Evolutionary conservation across 176 grass and related monocot genomes (phyloP).

Genomic region (Oryza meridionalis): DNA sequence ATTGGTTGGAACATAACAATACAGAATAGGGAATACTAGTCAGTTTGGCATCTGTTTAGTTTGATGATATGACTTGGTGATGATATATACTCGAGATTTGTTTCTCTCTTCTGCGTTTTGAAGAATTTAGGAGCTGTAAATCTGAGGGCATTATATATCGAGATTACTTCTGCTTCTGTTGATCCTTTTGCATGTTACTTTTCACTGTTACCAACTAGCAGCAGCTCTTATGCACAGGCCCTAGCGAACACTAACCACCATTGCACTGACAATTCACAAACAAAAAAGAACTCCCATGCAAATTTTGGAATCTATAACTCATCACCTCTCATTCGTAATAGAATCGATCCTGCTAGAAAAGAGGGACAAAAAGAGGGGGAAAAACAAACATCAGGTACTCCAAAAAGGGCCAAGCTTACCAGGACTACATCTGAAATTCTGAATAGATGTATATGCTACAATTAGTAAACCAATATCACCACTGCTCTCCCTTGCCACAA

Average conservation of each 20-base stretch:
- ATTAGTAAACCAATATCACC: conserved; percentile 59
- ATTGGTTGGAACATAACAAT: too few species aligned
- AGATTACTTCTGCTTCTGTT: not conserved
- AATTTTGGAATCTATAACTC: not conserved
- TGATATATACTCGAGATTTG: not conserved
- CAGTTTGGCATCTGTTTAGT: not conserved
- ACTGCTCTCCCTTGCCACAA: conserved; percentile 56
- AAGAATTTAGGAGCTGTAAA: not conserved
- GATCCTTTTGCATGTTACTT: too few species aligned
- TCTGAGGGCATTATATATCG: not conserved
- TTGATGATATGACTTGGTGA: not conserved
- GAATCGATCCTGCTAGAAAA: conserved; percentile 15
- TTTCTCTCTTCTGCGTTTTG: not conserved
- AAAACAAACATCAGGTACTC: conserved; percentile 21
- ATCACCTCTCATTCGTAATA: conserved; percentile 1
- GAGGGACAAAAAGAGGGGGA: not conserved
- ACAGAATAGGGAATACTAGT: too few species aligned
- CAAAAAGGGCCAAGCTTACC: conserved; percentile 36
- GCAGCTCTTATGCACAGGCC: too few species aligned
- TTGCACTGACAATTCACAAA: not conserved
- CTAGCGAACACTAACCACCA: too few species aligned
- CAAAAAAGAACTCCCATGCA: not conserved
- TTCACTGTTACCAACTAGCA: too few species aligned
- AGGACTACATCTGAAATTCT: conserved; percentile 35
- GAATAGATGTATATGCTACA: conserved; percentile 62